Base-by-base conservation (phyloP, 1,284 basidiomycete genomes). In the Trichosporon coremiiforme region DNA sequence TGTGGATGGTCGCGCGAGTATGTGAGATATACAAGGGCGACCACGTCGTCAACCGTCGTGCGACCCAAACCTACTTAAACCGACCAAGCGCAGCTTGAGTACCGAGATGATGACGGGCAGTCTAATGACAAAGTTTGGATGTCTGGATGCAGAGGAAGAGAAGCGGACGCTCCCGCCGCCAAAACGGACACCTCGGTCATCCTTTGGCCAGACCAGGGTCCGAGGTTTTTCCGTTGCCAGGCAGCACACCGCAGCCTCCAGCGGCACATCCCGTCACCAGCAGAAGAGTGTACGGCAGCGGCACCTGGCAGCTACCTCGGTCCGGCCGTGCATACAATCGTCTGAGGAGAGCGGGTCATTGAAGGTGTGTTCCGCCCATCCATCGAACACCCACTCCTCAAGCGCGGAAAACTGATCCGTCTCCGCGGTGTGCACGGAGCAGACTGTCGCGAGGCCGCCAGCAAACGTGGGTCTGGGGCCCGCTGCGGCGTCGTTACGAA, bases 401-500 rank as follows among this genome's bases (percentile, higher is more conserved):
- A 45, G 15, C 41, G 41, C 17, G 41, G 17, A 45, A 15, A n/a
- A n/a, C 15, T 6, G 15, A n/a, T 5, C 41, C 5, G 4, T n/a
- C 17, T 12, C 10, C 36, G 12, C 36, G 36, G 36, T 13, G 3
- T 25, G 36, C 36, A 38, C 36, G 36, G 1, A 38, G 36, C 36
- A 10, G 36, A 47, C 7, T 9, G 45, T 17, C 9, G 45, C 45
- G 22, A 17, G 9, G 50, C 50, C 6, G 50, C 50, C 6, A n/a
- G n/a, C 15, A 53, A 53, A 25, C 20, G 20, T 53, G 50, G 50
- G 50, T 7, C 9, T 47, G 15, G 45, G 45, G 12, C 36, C 36
- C 9, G 41, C 22, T 53, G 50, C 50, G 50, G 50, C 20, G 50
- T 53, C 50, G 50, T 53, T 53, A 53, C 50, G 50, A 53, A 20